Conservation (phyloP, 371 early-diverging fungal species). For the Nosema bombycis region DNA sequence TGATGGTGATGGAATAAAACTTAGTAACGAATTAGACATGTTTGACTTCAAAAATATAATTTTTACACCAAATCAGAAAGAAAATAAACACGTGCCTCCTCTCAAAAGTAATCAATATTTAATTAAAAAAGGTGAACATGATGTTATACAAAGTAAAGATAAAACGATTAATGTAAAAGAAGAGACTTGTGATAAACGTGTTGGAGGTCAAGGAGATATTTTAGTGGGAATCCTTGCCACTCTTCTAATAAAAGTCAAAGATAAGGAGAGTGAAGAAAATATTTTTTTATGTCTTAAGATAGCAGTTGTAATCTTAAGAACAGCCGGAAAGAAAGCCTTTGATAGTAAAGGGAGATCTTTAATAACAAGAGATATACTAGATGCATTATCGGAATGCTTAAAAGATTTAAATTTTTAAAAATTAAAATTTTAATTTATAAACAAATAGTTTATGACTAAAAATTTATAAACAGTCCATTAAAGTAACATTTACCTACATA, state of each 20-base stretch:
- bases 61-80: slow-evolving; percentile 61
- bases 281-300: background rate
- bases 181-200: slow-evolving; percentile 75
- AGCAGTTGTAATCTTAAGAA: slow-evolving; percentile 39
- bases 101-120: slow-evolving; percentile 69
- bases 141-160: slow-evolving; percentile 67
- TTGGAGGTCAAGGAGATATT: slow-evolving; percentile 95
- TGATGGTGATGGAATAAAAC: slow-evolving; percentile 60
- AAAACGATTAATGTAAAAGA: slow-evolving; percentile 34
- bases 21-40: slow-evolving; percentile 17
- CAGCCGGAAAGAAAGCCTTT: slow-evolving; percentile 33
- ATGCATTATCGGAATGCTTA: slow-evolving; percentile 7
- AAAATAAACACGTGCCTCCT: slow-evolving; percentile 49
- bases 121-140: slow-evolving; percentile 75
- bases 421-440: too few relatives aligned
- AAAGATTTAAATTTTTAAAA: too few relatives aligned
- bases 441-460: too few relatives aligned
- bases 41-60: slow-evolving; percentile 38
- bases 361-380: slow-evolving; percentile 50
- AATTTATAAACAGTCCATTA: too few relatives aligned
- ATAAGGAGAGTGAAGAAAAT: background rate
- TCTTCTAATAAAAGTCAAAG: slow-evolving; percentile 20
- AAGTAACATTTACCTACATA: too few relatives aligned
- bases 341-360: slow-evolving; percentile 22
- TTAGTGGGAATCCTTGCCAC: slow-evolving; percentile 74